Conservation (phyloP, 768 basidiomycete species). For the Gelatoporia subvermispora region DNA sequence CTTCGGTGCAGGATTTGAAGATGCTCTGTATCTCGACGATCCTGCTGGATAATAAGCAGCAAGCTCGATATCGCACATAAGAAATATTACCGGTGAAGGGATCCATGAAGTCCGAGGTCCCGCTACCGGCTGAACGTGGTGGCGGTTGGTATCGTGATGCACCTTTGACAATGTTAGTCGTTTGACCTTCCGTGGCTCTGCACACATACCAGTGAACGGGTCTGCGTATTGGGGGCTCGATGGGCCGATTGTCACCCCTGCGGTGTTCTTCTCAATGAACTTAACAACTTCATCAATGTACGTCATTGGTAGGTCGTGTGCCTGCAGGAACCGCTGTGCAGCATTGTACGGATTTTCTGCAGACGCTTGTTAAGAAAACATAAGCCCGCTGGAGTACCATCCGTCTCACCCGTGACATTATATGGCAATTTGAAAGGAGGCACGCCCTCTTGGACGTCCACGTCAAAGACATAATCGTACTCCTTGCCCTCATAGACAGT, state of each 20-base stretch:
- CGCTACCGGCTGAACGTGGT: slow-evolving; percentile 4
- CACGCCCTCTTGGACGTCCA: slow-evolving; percentile 89
- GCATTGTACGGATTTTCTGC: slow-evolving; percentile 88
- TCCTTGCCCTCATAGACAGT: slow-evolving; percentile 92
- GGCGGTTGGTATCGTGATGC: slow-evolving; percentile 30
- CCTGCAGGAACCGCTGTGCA: slow-evolving; percentile 82
- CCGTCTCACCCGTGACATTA: slow-evolving; percentile 66
- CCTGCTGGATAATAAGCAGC: slow-evolving; percentile 18
- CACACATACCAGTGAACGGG: slow-evolving; percentile 75
- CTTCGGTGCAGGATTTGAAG: slow-evolving; percentile 31
- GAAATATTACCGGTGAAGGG: slow-evolving; percentile 22
- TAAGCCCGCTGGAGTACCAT: background rate
- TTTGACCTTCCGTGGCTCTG: background rate
- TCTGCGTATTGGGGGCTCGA: slow-evolving; percentile 64
- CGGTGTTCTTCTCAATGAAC: slow-evolving; percentile 92
- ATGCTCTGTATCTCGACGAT: slow-evolving; percentile 28
- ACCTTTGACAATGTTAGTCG: slow-evolving; percentile 14
- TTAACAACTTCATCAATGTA: slow-evolving; percentile 88
- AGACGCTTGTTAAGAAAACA: background rate
- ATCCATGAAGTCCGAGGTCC: slow-evolving; percentile 20
- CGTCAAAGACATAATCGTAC: slow-evolving; percentile 99
- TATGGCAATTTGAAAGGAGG: slow-evolving; percentile 94
- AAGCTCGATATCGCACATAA: background rate
- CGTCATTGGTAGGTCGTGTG: slow-evolving; percentile 74
- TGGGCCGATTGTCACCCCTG: slow-evolving; percentile 66